Conservation (phyloP, 768 basidiomycete genomes). For the Leccinum obscurum region DNA sequence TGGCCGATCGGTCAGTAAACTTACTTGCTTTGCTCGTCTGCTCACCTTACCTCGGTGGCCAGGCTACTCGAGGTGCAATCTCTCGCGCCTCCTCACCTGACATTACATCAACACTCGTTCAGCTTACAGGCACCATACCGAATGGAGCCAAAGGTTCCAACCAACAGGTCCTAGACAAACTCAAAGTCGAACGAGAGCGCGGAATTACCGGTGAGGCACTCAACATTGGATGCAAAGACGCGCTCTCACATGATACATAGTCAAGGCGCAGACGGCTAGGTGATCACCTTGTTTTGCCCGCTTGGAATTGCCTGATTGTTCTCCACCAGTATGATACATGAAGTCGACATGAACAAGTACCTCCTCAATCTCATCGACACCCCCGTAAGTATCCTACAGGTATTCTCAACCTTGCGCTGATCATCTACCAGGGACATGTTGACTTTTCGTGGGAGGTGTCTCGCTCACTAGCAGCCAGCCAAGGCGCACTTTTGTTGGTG, state of each 20-base stretch:
- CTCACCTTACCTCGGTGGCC: slow-evolving; percentile 9
- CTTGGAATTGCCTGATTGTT: slow-evolving; percentile 6
- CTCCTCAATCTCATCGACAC: slow-evolving; percentile 96
- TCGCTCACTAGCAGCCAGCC: slow-evolving; percentile 87
- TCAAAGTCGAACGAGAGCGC: slow-evolving; percentile 95
- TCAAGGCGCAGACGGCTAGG: slow-evolving; percentile 96
- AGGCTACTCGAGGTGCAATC: slow-evolving; percentile 71
- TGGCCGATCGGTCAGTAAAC: slow-evolving; percentile 73
- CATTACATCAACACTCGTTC: slow-evolving; percentile 20
- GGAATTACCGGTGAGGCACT: slow-evolving; percentile 79
- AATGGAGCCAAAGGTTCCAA: slow-evolving; percentile 65
- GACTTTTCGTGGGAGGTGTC: slow-evolving; percentile 98
- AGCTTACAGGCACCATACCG: slow-evolving; percentile 88
- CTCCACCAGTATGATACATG: slow-evolving; percentile 71
- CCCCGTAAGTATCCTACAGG: slow-evolving; percentile 51
- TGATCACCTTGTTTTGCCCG: slow-evolving; percentile 25
- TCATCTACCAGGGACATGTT: slow-evolving; percentile 75
- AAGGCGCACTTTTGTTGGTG: slow-evolving; percentile 85
- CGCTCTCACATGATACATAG: slow-evolving; percentile 38
- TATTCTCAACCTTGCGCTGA: slow-evolving; percentile 1
- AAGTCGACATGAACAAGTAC: slow-evolving; percentile 52
- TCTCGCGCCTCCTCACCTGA: neutral
- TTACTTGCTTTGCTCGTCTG: neutral
- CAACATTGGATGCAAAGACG: neutral
- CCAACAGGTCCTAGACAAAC: slow-evolving; percentile 85